phyloP scores from a whole-genome alignment of 345 rosid species.

The Odontarrhena argentea region DNA sequence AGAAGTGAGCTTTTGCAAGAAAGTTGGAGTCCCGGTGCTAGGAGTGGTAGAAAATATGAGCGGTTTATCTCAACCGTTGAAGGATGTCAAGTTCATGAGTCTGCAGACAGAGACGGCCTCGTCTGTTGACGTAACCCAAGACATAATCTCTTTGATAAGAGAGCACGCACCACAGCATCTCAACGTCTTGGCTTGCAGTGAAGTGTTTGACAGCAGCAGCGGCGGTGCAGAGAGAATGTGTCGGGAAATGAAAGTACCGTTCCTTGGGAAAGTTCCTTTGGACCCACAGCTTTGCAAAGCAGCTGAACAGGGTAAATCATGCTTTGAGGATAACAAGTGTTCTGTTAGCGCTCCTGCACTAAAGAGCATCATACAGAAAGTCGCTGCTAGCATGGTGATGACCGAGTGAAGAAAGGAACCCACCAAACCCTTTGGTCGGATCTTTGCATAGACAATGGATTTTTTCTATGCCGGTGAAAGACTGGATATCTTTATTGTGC shows the following conservation, averaged over 20 bases:
- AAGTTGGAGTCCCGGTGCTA: constrained; percentile 78
- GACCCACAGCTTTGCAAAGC: constrained; percentile 87
- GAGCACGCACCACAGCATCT: constrained; percentile 81
- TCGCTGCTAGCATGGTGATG: constrained; percentile 40
- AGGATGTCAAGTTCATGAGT: constrained; percentile 65
- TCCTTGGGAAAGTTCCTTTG: constrained; percentile 87
- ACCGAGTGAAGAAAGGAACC: constrained; percentile 25
- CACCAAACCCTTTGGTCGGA: constrained; percentile 2
- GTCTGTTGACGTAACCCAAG: constrained; percentile 62
- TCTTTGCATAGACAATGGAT: constrained; percentile 1
- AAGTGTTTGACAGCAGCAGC: constrained; percentile 83
- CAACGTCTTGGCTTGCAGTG: constrained; percentile 54
- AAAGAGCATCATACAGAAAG: constrained; percentile 61
- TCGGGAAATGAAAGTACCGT: constrained; percentile 75
- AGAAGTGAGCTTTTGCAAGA: constrained; percentile 93
- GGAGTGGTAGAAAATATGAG: constrained; percentile 99
- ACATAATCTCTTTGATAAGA: constrained; percentile 50
- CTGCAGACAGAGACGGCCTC: constrained; percentile 48
- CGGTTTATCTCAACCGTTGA: constrained; percentile 73
- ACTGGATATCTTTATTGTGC: not conserved
- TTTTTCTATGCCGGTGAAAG: not conserved
- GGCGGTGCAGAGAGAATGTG: constrained; percentile 92
- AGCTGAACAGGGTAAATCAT: constrained; percentile 88
- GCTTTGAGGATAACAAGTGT: constrained; percentile 73
- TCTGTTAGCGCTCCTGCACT: constrained; percentile 65